These are phyloP conservation scores for Coemansia sp. DNA, from an alignment of 192 early-diverging fungal genomes.

Conservation along the genomic window DNA sequence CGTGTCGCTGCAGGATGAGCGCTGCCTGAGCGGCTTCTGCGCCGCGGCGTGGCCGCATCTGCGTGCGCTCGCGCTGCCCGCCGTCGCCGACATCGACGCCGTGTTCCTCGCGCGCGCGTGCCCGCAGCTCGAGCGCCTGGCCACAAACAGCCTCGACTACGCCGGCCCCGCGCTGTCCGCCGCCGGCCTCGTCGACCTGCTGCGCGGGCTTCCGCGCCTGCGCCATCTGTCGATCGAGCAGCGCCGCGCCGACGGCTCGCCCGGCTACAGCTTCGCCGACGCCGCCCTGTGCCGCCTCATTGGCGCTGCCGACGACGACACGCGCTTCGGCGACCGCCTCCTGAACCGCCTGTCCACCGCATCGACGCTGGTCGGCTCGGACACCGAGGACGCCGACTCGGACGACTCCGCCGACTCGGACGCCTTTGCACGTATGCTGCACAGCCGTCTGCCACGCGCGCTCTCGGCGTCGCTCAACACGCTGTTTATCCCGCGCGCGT, in stretches of 20 bases:
- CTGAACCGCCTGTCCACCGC: conserved; percentile 11
- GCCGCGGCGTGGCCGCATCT: conserved; percentile 24
- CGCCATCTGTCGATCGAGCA: conserved; percentile 44
- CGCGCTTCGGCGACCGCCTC: conserved; percentile 9
- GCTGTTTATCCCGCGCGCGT: conserved; percentile 32
- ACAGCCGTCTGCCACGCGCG: neutral
- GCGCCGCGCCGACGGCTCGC: conserved; percentile 41
- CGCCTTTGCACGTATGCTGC: neutral
- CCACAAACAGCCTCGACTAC: conserved; percentile 49
- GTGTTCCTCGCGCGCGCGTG: conserved; percentile 19
- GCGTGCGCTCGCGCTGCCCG: conserved; percentile 33
- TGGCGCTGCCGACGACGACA: conserved; percentile 20
- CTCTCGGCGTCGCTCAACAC: conserved; percentile 20
- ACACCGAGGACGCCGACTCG: conserved; percentile 12
- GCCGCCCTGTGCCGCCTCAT: conserved; percentile 37
- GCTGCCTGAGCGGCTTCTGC: conserved; percentile 20
- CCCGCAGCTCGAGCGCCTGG: conserved; percentile 28
- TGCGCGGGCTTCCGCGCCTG: conserved; percentile 36
- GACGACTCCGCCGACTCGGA: too few species aligned
- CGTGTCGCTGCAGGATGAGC: conserved; percentile 33
- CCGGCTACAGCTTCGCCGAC: conserved; percentile 32
- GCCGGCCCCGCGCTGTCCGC: conserved; percentile 42
- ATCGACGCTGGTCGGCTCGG: neutral
- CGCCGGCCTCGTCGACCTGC: conserved; percentile 20
- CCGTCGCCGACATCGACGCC: conserved; percentile 36